Evolutionary conservation across 176 grass and related monocot genomes (phyloP).

Genomic region (Thalia dealbata): DNA sequence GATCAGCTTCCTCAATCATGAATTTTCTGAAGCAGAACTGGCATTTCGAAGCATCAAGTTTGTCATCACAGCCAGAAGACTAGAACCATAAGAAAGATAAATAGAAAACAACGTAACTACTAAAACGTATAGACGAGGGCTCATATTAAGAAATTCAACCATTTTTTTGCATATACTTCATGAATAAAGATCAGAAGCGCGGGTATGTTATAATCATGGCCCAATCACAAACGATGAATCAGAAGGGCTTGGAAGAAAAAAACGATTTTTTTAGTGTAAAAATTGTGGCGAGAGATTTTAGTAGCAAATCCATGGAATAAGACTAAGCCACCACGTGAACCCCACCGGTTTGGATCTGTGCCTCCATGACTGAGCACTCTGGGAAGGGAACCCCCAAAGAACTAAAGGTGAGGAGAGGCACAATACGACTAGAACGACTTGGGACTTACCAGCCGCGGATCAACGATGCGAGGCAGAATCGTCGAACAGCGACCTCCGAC

Average conservation of each 20-base stretch:
- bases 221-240: not conserved
- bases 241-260: not conserved
- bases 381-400: not conserved
- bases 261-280: not conserved
- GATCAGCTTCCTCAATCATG: conserved; percentile 47
- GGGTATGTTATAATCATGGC: conserved; percentile 44
- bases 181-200: conserved; percentile 39
- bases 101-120: no score
- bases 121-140: not conserved
- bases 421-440: not conserved
- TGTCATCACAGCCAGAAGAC: conserved; percentile 30
- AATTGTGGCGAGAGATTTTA: not conserved
- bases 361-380: conserved; percentile 12
- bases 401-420: not conserved
- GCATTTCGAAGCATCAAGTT: conserved; percentile 31
- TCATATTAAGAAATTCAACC: conserved; percentile 81
- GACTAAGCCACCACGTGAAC: not conserved
- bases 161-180: conserved; percentile 42
- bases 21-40: conserved; percentile 80
- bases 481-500: no score
- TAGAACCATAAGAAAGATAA: not conserved
- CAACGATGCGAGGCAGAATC: no score
- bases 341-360: not conserved
- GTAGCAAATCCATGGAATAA: not conserved
- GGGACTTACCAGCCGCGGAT: not conserved